A percentile compares a stretch with the other conserved stretches of the same genome.
Evolutionary conservation across 164 flowering plant genomes (phyloP).

Genomic region (Stephania yunnanensis): DNA sequence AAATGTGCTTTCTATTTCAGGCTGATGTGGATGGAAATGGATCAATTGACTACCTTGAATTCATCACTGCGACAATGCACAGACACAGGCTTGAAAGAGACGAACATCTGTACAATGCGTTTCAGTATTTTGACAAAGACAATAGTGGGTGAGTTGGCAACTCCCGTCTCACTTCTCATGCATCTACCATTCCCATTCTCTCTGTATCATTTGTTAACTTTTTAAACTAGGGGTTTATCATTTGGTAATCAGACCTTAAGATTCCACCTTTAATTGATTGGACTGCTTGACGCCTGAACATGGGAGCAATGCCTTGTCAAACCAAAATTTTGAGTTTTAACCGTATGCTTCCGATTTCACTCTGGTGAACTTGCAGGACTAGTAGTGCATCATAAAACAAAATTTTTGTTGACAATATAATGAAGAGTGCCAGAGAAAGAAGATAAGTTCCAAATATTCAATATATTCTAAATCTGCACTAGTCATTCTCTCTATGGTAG

Average conservation of each 20-base stretch:
- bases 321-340: not conserved
- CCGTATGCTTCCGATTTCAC: not conserved
- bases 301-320: not conserved
- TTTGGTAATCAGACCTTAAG: not conserved
- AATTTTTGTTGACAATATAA: not conserved
- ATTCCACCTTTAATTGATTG: not conserved
- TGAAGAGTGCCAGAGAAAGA: not conserved
- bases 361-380: not conserved
- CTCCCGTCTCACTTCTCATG: not conserved
- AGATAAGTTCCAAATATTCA: not conserved
- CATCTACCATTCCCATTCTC: not conserved
- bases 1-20: constrained; percentile 28
- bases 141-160: constrained; percentile 65
- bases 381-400: not conserved
- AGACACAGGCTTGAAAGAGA: constrained; percentile 80
- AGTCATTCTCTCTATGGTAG: not conserved
- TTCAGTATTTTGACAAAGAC: constrained; percentile 81
- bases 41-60: constrained; percentile 82
- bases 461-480: no score
- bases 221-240: not conserved
- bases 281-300: not conserved
- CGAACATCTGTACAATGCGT: constrained; percentile 77
- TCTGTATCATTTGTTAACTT: not conserved
- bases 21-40: constrained; percentile 98
- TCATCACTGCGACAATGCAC: constrained; percentile 92